These are phyloP conservation scores for Torulaspora franciscae DNA, from an alignment of 805 yeast species.

Conservation along the genomic window DNA sequence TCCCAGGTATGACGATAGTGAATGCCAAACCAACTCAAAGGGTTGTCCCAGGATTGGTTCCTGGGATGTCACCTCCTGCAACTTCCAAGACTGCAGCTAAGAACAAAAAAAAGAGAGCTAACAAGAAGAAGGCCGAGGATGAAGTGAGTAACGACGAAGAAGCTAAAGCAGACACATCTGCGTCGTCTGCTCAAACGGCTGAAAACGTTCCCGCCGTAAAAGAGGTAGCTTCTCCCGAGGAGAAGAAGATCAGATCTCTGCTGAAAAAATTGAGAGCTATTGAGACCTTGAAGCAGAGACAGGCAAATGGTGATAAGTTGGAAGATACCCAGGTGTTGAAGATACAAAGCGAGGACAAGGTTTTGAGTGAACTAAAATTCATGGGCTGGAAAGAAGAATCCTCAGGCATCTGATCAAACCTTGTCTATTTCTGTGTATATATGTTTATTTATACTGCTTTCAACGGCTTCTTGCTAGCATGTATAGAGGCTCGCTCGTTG, in stretches of 20 bases:
- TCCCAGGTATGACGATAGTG: slow-evolving; percentile 26
- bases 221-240: slow-evolving; percentile 64
- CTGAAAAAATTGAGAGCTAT: slow-evolving; percentile 95
- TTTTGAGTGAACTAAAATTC: slow-evolving; percentile 64
- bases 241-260: slow-evolving; percentile 84
- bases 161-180: slow-evolving; percentile 16
- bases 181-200: slow-evolving; percentile 10
- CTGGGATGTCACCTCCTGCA: slow-evolving; percentile 41
- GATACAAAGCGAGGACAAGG: slow-evolving; percentile 78
- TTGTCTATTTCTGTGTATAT: slow-evolving; percentile 3
- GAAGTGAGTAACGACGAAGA: slow-evolving; percentile 9
- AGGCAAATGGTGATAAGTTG: slow-evolving; percentile 73
- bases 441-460: not conserved
- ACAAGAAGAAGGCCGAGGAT: slow-evolving; percentile 40
- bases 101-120: slow-evolving; percentile 71
- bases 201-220: slow-evolving; percentile 7
- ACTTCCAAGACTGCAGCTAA: slow-evolving; percentile 64
- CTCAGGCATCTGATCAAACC: not conserved
- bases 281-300: slow-evolving; percentile 80
- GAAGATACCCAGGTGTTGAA: slow-evolving; percentile 92
- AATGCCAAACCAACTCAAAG: slow-evolving; percentile 27
- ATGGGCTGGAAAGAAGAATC: slow-evolving; percentile 65
- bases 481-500: too few species aligned
- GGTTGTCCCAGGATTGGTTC: slow-evolving; percentile 48
- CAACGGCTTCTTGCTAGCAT: not conserved